Percentiles rank a stretch among this genome's conserved stretches.
phyloP scores from a whole-genome alignment of 2,329 filamentous ascomycete genomes.

The Aureobasidium sp. region DNA sequence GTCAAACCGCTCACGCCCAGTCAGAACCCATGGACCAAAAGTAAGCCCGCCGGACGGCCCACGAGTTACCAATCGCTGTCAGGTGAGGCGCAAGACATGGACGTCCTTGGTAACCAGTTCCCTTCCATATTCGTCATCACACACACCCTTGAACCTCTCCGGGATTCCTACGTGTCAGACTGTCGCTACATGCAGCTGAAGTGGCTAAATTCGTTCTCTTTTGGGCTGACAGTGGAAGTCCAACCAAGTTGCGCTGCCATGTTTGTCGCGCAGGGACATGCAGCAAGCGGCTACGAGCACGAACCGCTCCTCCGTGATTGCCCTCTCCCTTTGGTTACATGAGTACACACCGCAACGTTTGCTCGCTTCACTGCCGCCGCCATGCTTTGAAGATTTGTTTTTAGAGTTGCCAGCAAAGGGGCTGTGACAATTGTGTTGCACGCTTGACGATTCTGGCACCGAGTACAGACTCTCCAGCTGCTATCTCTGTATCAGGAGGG shows the following conservation, averaged over 20 bases:
- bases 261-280: neutral
- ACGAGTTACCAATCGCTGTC: conserved; percentile 10
- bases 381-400: neutral
- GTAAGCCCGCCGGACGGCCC: neutral
- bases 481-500: neutral
- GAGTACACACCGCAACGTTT: conserved; percentile 12
- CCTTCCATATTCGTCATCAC: conserved; percentile 1
- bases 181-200: neutral
- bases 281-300: conserved; percentile 10
- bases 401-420: neutral
- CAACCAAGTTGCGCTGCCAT: neutral
- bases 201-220: neutral
- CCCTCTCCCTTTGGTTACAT: neutral
- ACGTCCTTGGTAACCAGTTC: neutral
- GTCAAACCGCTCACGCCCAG: neutral
- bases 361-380: conserved; percentile 5
- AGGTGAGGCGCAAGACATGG: neutral
- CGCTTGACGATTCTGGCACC: neutral
- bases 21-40: neutral
- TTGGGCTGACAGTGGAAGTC: neutral
- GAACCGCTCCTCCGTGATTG: conserved; percentile 9
- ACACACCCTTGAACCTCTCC: neutral
- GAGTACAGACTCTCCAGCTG: neutral
- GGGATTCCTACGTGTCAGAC: neutral
- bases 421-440: neutral